These are phyloP conservation scores for Vickermania spadyakhi DNA, from an alignment of 208 protist species.

Conservation along the genomic window DNA sequence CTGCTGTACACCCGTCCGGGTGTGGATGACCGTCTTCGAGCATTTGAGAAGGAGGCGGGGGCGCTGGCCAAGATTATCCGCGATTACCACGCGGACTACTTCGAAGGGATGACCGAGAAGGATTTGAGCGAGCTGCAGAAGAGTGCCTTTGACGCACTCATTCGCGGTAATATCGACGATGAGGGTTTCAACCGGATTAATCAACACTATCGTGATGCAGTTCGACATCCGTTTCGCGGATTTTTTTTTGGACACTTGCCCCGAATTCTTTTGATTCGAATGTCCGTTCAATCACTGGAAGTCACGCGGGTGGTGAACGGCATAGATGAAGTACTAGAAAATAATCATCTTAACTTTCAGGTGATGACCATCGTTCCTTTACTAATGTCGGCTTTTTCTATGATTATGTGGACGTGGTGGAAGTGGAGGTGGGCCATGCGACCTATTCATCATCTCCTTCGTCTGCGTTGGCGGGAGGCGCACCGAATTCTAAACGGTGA, in stretches of 20 bases:
- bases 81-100: constrained; percentile 74
- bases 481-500: constrained; percentile 19
- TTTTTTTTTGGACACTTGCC: constrained; percentile 57
- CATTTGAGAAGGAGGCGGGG: constrained; percentile 41
- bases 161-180: constrained; percentile 34
- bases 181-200: constrained; percentile 53
- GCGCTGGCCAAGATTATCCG: constrained; percentile 68
- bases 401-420: constrained; percentile 16
- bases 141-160: constrained; percentile 29
- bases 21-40: constrained; percentile 42
- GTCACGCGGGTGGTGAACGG: constrained; percentile 62
- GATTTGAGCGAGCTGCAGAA: constrained; percentile 30
- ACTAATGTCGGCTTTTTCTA: constrained; percentile 15
- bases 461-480: constrained; percentile 47
- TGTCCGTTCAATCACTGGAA: constrained; percentile 59
- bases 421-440: constrained; percentile 19
- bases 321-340: constrained; percentile 71
- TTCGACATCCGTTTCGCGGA: constrained; percentile 55
- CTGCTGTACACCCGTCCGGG: constrained; percentile 50
- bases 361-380: constrained; percentile 67
- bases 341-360: constrained; percentile 77
- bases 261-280: constrained; percentile 62
- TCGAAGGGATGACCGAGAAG: constrained; percentile 19
- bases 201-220: constrained; percentile 44
- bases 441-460: constrained; percentile 44